A percentile compares a stretch with the other conserved stretches of the same genome.
Evolutionary conservation across 78 protist species (phyloP).

Genomic region (Chrysochromulina parva): DNA sequence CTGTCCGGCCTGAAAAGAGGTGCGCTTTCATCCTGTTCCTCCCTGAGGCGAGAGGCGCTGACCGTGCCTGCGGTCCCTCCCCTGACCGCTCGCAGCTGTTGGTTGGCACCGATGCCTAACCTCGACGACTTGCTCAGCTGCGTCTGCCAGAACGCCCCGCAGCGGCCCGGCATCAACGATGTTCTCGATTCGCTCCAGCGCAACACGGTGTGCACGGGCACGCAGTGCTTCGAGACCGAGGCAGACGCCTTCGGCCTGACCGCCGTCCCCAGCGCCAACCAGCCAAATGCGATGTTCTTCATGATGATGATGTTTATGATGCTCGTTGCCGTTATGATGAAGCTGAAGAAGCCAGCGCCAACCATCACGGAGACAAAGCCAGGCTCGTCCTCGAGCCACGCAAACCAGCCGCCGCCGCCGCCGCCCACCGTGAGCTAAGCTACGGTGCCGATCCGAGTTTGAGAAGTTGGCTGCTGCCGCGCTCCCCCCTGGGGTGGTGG

Average conservation of each 20-base stretch:
- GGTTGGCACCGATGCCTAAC: too few species aligned
- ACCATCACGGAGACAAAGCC: neutral
- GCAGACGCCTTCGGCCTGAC: neutral
- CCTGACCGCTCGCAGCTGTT: too few species aligned
- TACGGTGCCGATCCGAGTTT: too few species aligned
- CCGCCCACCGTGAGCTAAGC: neutral
- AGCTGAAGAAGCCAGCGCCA: neutral
- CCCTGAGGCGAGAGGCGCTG: too few species aligned
- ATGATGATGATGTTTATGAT: neutral
- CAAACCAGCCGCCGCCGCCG: conserved; percentile 15
- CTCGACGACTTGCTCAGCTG: neutral
- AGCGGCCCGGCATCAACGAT: neutral
- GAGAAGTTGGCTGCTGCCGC: too few species aligned
- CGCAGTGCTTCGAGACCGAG: conserved; percentile 7
- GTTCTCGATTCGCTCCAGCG: neutral
- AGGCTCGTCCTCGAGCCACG: neutral
- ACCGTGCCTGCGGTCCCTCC: too few species aligned
- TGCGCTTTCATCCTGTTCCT: too few species aligned
- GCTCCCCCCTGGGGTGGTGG: too few species aligned
- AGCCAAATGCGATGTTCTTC: neutral
- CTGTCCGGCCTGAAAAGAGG: too few species aligned
- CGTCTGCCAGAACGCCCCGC: conserved; percentile 4
- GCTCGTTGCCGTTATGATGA: neutral
- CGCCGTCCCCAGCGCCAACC: neutral
- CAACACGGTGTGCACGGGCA: conserved; percentile 8